Evolutionary conservation across 331 rosid species (phyloP).

Genomic region (Rhamnella rubrinervis): DNA sequence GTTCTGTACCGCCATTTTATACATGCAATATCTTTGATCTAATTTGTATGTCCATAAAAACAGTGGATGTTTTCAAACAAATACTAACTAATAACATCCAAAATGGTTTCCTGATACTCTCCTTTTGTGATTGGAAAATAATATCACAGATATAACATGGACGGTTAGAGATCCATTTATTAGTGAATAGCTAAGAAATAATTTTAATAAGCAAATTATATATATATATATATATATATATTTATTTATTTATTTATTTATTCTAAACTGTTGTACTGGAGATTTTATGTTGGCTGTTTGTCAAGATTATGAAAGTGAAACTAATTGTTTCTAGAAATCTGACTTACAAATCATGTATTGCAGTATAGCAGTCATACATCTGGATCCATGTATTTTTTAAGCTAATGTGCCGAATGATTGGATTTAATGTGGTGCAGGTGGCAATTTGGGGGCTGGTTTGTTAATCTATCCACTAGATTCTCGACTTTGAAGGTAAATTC

Average conservation of each 20-base stretch:
- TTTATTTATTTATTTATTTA: too few relatives aligned
- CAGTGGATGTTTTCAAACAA: background rate
- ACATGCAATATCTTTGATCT: conserved; percentile 14
- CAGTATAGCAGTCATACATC: background rate
- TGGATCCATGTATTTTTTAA: background rate
- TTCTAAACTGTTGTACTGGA: background rate
- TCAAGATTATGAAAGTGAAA: background rate
- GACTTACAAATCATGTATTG: background rate
- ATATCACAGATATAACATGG: background rate
- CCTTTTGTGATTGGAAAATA: background rate
- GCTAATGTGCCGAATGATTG: conserved; percentile 22
- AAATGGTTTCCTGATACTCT: background rate
- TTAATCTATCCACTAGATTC: conserved; percentile 47
- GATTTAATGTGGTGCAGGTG: conserved; percentile 61
- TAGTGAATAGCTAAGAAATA: background rate
- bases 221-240: too few relatives aligned
- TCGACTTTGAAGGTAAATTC: conserved; percentile 68
- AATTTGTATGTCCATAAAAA: background rate
- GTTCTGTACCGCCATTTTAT: conserved; percentile 24
- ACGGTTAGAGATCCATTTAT: background rate
- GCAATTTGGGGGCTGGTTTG: conserved; percentile 50
- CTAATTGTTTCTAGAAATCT: background rate
- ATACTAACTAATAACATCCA: background rate
- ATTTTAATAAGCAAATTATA: too few relatives aligned
- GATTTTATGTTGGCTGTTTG: background rate